phyloP scores from a whole-genome alignment of 2,329 filamentous ascomycete species.

The Venturia asperata region DNA sequence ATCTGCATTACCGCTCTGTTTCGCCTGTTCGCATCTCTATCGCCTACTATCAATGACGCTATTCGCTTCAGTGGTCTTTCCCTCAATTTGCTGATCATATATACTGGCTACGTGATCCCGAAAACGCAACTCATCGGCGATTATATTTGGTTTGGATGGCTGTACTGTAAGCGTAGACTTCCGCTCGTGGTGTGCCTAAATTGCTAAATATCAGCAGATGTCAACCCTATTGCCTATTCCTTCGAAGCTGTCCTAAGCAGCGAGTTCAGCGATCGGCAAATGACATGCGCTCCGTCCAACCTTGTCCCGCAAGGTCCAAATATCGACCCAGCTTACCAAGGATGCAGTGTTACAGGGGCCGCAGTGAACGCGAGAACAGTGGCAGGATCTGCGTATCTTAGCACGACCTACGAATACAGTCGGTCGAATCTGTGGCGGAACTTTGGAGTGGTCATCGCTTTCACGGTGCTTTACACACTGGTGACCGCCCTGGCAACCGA shows the following conservation, averaged over 20 bases:
- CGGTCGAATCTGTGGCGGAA: slow-evolving; percentile 51
- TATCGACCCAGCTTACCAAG: slow-evolving; percentile 48
- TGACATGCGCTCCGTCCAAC: slow-evolving; percentile 50
- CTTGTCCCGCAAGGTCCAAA: slow-evolving; percentile 54
- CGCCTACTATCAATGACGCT: slow-evolving; percentile 25
- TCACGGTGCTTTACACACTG: slow-evolving; percentile 60
- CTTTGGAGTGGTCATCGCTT: slow-evolving; percentile 19
- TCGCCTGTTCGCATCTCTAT: slow-evolving; percentile 34
- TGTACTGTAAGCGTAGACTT: slow-evolving; percentile 4
- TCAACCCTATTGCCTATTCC: slow-evolving; percentile 27
- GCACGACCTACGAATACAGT: slow-evolving; percentile 49
- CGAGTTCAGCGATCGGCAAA: slow-evolving; percentile 52
- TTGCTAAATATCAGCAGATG: background rate
- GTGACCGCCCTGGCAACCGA: slow-evolving; percentile 48
- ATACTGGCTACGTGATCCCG: slow-evolving; percentile 30
- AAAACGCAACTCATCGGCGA: slow-evolving; percentile 27
- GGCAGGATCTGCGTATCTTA: slow-evolving; percentile 55
- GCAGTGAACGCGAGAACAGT: slow-evolving; percentile 48
- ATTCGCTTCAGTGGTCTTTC: slow-evolving; percentile 28
- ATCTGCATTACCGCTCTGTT: slow-evolving; percentile 41
- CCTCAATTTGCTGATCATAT: slow-evolving; percentile 28
- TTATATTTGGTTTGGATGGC: slow-evolving; percentile 21
- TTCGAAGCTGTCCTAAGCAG: slow-evolving; percentile 38
- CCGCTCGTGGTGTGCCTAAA: background rate
- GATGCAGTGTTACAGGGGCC: slow-evolving; percentile 45